phyloP scores from a whole-genome alignment of 345 rosid species.

The Moricandia moricandioides region DNA sequence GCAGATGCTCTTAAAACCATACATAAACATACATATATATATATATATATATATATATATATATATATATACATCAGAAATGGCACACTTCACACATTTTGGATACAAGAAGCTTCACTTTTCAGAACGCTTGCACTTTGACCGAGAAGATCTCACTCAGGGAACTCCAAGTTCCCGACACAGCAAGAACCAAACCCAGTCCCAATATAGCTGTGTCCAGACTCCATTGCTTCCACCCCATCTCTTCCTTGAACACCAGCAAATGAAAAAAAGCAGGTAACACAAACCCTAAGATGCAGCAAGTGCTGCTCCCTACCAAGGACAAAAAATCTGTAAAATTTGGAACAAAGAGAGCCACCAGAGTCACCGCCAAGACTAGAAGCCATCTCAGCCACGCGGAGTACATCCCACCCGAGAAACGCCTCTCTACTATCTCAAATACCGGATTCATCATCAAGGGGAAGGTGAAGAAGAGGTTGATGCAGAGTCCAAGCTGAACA shows the following conservation, averaged over 20 bases:
- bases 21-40: background rate
- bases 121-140: slow-evolving; percentile 26
- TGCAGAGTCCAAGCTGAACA: too few species aligned
- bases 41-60: background rate
- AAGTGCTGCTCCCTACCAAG: too few species aligned
- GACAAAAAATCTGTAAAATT: too few species aligned
- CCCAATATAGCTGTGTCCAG: background rate
- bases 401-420: too few species aligned
- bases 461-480: too few species aligned
- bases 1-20: background rate
- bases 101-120: background rate
- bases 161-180: slow-evolving; percentile 76
- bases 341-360: too few species aligned
- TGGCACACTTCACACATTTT: background rate
- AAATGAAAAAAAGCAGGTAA: slow-evolving; percentile 77
- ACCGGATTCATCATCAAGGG: too few species aligned
- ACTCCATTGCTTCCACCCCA: slow-evolving; percentile 24
- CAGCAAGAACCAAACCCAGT: slow-evolving; percentile 56
- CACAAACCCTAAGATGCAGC: slow-evolving; percentile 51
- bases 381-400: too few species aligned
- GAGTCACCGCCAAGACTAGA: too few species aligned
- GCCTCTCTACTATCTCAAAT: too few species aligned
- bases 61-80: background rate
- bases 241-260: slow-evolving; percentile 74
- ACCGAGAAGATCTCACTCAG: slow-evolving; percentile 58